Evolutionary conservation across 139 green algal species (phyloP).

Genomic region (Chlorella sp.): DNA sequence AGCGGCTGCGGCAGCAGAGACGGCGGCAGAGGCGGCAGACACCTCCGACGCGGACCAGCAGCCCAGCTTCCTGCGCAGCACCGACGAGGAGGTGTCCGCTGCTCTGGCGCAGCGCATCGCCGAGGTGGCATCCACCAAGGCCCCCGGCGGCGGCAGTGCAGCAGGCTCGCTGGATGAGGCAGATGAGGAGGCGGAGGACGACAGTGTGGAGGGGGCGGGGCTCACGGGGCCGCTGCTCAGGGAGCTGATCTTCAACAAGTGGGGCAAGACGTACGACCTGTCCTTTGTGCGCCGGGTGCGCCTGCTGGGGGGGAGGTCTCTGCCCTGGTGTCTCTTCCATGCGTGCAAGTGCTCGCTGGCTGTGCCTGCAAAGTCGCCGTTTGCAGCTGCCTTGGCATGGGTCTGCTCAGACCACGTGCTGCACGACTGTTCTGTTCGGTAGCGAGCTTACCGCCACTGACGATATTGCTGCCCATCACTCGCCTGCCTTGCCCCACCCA

Average conservation of each 20-base stretch:
- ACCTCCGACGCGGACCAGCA: neutral
- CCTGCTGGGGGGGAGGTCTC: too few relatives aligned
- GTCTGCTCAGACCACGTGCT: too few relatives aligned
- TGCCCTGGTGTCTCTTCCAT: too few relatives aligned
- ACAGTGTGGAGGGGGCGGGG: neutral
- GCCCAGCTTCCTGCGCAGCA: conserved; percentile 31
- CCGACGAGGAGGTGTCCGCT: conserved; percentile 44
- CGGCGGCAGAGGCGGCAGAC: neutral
- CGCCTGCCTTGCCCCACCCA: too few relatives aligned
- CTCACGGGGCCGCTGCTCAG: conserved; percentile 35
- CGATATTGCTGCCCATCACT: too few relatives aligned
- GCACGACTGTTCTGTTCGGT: neutral
- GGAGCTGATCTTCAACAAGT: conserved; percentile 39
- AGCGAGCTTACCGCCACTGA: neutral
- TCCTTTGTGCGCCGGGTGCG: conserved; percentile 39
- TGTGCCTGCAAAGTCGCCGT: too few relatives aligned
- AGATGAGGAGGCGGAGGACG: neutral
- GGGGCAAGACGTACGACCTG: conserved; percentile 49
- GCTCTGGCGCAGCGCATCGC: conserved; percentile 44
- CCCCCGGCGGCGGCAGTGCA: neutral
- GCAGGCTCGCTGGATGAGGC: neutral
- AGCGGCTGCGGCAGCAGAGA: neutral
- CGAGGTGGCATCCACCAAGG: neutral
- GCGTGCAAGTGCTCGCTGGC: too few relatives aligned
- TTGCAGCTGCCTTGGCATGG: too few relatives aligned